Conservation (phyloP, 2,329 filamentous ascomycete species). For the Beauveria brongniartii region DNA sequence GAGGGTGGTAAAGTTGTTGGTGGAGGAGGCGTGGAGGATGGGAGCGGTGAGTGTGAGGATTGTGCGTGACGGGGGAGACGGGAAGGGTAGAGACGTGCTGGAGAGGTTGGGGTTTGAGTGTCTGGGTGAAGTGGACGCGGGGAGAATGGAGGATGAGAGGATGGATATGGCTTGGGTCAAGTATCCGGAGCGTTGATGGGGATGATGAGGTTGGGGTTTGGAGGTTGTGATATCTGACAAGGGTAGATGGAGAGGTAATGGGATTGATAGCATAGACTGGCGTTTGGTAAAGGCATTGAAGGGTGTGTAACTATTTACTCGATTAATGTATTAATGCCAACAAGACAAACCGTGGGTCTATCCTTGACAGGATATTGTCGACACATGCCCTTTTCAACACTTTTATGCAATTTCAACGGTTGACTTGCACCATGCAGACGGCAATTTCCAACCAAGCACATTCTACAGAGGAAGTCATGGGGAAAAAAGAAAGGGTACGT, state of each 20-base stretch:
- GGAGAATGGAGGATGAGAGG: background rate
- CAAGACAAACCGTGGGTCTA: too few relatives aligned
- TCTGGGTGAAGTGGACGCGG: background rate
- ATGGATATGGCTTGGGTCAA: constrained; percentile 2
- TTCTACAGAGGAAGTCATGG: background rate
- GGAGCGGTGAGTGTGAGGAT: background rate
- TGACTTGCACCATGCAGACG: too few relatives aligned
- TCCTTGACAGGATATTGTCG: too few relatives aligned
- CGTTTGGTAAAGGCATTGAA: too few relatives aligned
- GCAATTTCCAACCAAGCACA: background rate
- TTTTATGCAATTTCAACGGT: too few relatives aligned
- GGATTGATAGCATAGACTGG: too few relatives aligned
- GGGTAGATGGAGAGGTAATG: too few relatives aligned
- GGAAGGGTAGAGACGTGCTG: background rate
- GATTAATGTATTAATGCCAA: too few relatives aligned
- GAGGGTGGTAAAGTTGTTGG: background rate
- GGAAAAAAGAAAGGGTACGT: background rate
- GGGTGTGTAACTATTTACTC: too few relatives aligned
- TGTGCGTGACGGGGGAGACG: background rate
- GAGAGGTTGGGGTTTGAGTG: background rate
- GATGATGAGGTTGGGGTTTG: background rate
- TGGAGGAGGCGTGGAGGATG: background rate
- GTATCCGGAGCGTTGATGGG: background rate
- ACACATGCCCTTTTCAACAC: too few relatives aligned
- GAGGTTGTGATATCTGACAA: too few relatives aligned